Conservation (phyloP, 1,284 basidiomycete species). For the Cutaneotrichosporon sp. region DNA sequence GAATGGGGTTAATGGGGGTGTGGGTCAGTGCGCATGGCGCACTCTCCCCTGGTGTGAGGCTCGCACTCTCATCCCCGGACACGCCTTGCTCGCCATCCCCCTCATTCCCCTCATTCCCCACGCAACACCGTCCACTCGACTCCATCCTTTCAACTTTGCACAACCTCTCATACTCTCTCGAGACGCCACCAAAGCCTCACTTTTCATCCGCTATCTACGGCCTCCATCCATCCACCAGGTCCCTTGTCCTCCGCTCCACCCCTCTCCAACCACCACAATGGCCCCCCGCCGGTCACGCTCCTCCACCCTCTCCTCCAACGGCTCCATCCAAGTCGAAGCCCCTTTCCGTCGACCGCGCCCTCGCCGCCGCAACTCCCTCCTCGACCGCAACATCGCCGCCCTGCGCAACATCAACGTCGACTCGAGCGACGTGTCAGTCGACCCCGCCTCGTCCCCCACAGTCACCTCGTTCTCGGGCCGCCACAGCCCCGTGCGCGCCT, state of each 20-base stretch:
- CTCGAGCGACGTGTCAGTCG: constrained; percentile 6
- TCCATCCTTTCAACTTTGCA: background rate
- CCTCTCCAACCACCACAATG: background rate
- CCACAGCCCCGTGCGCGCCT: background rate
- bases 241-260: background rate
- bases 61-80: too few species aligned
- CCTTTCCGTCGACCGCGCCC: constrained; percentile 2
- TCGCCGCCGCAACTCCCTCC: background rate
- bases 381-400: constrained; percentile 1
- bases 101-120: too few species aligned
- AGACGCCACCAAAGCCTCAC: too few species aligned
- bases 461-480: constrained; percentile 1
- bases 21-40: too few species aligned
- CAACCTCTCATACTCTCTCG: too few species aligned
- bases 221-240: background rate
- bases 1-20: too few species aligned
- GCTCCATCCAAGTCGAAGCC: background rate
- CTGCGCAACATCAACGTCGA: constrained; percentile 4
- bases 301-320: background rate
- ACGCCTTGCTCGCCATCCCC: too few species aligned
- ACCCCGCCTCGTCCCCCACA: background rate
- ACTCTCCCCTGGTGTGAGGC: too few species aligned
- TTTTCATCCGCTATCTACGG: background rate
- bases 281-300: background rate
- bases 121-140: background rate